Conservation (phyloP, 2,329 filamentous ascomycete genomes). For the Verticillium albo-atrum region DNA sequence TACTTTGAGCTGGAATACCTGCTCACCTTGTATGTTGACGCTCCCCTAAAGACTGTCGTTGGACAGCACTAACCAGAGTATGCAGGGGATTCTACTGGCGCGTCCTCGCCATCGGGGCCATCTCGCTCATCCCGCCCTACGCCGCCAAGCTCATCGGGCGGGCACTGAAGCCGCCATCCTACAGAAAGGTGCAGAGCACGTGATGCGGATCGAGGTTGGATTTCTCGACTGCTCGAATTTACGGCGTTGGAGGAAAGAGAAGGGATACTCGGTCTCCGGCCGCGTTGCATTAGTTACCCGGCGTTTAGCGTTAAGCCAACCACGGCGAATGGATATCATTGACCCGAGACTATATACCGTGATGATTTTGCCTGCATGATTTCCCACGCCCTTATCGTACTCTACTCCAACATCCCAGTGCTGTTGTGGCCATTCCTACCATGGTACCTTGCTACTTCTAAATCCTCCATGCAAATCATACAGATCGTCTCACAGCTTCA, state of each 20-base stretch:
- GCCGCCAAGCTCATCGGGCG: conserved; percentile 79
- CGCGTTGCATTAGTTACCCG: not conserved
- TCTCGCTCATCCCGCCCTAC: conserved; percentile 83
- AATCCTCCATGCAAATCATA: not conserved
- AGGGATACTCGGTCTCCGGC: not conserved
- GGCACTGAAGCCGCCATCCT: conserved; percentile 86
- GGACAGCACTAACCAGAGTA: not conserved
- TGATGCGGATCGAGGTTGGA: not conserved
- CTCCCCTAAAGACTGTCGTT: not conserved
- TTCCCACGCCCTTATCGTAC: too few relatives aligned
- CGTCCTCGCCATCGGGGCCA: conserved; percentile 71
- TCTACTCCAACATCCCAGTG: too few relatives aligned
- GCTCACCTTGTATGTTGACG: conserved; percentile 55
- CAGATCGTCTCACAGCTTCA: conserved; percentile 39
- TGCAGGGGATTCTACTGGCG: conserved; percentile 82
- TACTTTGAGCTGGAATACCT: conserved; percentile 87
- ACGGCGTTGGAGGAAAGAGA: not conserved
- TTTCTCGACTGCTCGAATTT: not conserved
- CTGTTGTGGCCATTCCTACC: too few relatives aligned
- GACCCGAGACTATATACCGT: not conserved
- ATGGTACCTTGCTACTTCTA: not conserved
- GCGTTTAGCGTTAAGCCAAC: not conserved
- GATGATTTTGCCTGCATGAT: too few relatives aligned
- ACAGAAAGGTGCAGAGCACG: conserved; percentile 78
- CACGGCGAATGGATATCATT: not conserved